Percentiles rank a stretch among this genome's conserved stretches.
Conservation (phyloP, 2,329 filamentous ascomycete genomes). For the Fusarium dimerum region DNA sequence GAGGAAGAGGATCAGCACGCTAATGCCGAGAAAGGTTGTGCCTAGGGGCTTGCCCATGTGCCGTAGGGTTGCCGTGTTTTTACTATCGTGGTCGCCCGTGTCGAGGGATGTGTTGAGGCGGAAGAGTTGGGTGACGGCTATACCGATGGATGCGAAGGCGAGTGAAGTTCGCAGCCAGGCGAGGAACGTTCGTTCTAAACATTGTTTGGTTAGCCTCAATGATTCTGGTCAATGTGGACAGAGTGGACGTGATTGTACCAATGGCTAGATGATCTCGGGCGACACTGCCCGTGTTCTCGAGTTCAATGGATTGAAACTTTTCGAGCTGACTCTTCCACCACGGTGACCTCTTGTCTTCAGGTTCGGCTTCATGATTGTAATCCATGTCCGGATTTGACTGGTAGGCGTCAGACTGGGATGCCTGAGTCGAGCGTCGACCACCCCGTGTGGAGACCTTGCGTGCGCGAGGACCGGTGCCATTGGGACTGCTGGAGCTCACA, state of each 20-base stretch:
- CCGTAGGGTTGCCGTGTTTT: conserved; percentile 49
- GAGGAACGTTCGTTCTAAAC: conserved; percentile 76
- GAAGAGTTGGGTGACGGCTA: conserved; percentile 83
- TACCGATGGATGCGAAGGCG: conserved; percentile 79
- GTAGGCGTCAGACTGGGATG: conserved; percentile 9
- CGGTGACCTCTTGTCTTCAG: conserved; percentile 22
- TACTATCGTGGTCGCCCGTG: conserved; percentile 33
- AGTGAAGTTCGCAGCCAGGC: conserved; percentile 83
- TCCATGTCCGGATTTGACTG: conserved; percentile 9
- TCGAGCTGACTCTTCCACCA: conserved; percentile 56
- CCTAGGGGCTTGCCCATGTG: conserved; percentile 74
- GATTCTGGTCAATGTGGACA: not conserved
- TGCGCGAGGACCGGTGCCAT: conserved; percentile 12
- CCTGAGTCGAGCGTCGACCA: conserved; percentile 8
- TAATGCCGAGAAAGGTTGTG: conserved; percentile 74
- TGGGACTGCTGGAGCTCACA: conserved; percentile 30
- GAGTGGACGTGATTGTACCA: conserved; percentile 47
- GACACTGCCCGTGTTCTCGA: conserved; percentile 85
- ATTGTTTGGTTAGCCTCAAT: conserved; percentile 8
- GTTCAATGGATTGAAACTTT: conserved; percentile 64
- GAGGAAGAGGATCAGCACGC: conserved; percentile 72
- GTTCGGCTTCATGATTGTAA: conserved; percentile 19
- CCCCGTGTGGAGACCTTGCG: conserved; percentile 15
- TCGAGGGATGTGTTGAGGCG: conserved; percentile 71
- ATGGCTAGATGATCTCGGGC: conserved; percentile 80